Percentiles rank a stretch among this genome's conserved stretches.
These are phyloP conservation scores for Kwoniella mangroviensis DNA, from an alignment of 768 basidiomycete genomes.

Conservation along the genomic window DNA sequence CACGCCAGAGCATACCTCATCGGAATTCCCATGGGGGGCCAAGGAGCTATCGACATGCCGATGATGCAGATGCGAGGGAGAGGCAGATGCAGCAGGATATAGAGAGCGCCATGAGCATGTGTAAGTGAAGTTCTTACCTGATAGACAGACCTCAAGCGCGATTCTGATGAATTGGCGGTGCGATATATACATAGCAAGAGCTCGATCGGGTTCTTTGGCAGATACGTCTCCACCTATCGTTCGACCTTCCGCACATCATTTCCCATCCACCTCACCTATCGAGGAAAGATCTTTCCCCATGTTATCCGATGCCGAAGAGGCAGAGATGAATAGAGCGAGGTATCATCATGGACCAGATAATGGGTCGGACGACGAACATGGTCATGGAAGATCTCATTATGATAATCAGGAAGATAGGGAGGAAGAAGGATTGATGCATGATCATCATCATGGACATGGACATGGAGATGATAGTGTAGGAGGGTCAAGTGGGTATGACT, in stretches of 20 bases:
- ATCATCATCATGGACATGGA: slow-evolving; percentile 8
- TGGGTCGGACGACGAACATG: slow-evolving; percentile 31
- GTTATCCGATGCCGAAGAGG: slow-evolving; percentile 54
- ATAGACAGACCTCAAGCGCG: neutral
- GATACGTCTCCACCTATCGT: slow-evolving; percentile 33
- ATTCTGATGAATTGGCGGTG: neutral
- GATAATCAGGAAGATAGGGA: slow-evolving; percentile 28
- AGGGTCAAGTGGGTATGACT: slow-evolving; percentile 37
- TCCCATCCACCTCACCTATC: slow-evolving; percentile 49
- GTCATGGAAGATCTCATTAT: slow-evolving; percentile 25
- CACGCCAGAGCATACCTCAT: slow-evolving; percentile 24
- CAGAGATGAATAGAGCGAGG: slow-evolving; percentile 52
- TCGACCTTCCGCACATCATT: slow-evolving; percentile 43
- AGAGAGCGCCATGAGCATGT: slow-evolving; percentile 71
- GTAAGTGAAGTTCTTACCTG: slow-evolving; percentile 42
- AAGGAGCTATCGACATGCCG: slow-evolving; percentile 35
- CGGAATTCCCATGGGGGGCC: slow-evolving; percentile 20
- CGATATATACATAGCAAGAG: slow-evolving; percentile 41
- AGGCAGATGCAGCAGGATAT: slow-evolving; percentile 92
- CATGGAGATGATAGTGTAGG: slow-evolving; percentile 21
- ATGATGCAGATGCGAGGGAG: slow-evolving; percentile 74
- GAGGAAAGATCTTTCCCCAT: slow-evolving; percentile 52
- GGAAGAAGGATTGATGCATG: slow-evolving; percentile 24
- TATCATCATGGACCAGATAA: slow-evolving; percentile 37
- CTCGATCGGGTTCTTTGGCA: slow-evolving; percentile 42